phyloP scores from a whole-genome alignment of 441 rosid species.

The Corymbia citriodora region DNA sequence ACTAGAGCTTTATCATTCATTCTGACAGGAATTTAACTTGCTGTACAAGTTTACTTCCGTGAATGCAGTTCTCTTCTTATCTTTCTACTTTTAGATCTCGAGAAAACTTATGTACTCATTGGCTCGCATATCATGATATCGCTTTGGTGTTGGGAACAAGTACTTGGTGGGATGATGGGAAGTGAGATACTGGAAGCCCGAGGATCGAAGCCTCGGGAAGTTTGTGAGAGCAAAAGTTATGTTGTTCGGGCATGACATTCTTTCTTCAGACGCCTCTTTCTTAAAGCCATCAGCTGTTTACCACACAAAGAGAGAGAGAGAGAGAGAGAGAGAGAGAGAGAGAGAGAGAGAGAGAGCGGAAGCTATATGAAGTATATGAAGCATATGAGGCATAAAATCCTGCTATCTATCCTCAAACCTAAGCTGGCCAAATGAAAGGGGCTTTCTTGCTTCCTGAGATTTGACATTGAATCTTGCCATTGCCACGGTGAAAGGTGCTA shows the following conservation, averaged over 20 bases:
- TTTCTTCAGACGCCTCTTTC: not conserved
- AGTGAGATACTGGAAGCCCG: not conserved
- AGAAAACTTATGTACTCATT: not conserved
- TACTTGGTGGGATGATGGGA: not conserved
- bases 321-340: not conserved
- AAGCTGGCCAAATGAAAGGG: not conserved
- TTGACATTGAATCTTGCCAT: not conserved
- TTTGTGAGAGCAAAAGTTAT: not conserved
- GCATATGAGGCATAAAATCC: not conserved
- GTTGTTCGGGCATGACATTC: not conserved
- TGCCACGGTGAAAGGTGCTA: not conserved
- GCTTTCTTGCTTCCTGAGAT: not conserved
- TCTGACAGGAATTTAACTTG: not conserved
- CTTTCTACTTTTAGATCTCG: not conserved
- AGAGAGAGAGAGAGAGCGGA: not conserved
- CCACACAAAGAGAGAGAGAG: too few relatives aligned
- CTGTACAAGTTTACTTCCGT: not conserved
- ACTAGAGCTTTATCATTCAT: not conserved
- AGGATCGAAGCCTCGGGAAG: not conserved
- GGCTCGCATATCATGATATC: not conserved
- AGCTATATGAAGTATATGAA: not conserved
- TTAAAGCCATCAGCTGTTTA: not conserved
- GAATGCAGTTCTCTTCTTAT: not conserved
- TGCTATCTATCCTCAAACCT: not conserved
- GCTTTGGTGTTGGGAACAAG: not conserved